phyloP scores from a whole-genome alignment of 176 grass and related monocot species.

The Saccharum officinarum region DNA sequence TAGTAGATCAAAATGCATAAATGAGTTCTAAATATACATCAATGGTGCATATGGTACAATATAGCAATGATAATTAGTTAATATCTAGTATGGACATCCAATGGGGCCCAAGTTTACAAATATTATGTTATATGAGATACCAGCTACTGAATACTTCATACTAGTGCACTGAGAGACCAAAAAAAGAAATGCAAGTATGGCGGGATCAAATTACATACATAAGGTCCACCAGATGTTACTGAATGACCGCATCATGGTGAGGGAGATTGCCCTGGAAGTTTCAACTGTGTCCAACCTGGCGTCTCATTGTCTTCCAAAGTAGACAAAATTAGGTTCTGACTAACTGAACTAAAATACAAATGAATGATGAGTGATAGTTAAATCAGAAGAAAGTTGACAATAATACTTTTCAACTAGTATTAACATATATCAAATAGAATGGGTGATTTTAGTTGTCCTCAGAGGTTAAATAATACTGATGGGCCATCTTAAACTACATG shows the following conservation, averaged over 20 bases:
- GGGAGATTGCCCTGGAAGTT: slow-evolving; percentile 88
- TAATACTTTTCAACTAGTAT: slow-evolving; percentile 4
- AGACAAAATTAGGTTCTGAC: neutral
- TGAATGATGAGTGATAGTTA: neutral
- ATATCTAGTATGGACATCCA: slow-evolving; percentile 1
- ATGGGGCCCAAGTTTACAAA: neutral
- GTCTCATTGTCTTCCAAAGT: slow-evolving; percentile 74
- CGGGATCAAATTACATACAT: slow-evolving; percentile 63
- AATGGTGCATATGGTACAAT: neutral
- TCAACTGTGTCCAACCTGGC: slow-evolving; percentile 93
- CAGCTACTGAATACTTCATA: neutral
- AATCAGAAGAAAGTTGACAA: neutral
- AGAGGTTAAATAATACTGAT: neutral
- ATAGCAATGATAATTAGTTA: neutral
- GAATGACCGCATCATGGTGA: slow-evolving; percentile 88
- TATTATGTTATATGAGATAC: neutral
- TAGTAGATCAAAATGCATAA: neutral
- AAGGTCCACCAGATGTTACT: slow-evolving; percentile 88
- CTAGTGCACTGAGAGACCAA: neutral
- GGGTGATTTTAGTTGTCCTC: neutral
- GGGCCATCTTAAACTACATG: slow-evolving; percentile 22
- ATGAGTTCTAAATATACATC: neutral
- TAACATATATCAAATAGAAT: neutral
- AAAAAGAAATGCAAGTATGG: neutral
- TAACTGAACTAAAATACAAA: slow-evolving; percentile 21